These are phyloP conservation scores for Rhizomucor pusillus DNA, from an alignment of 371 early-diverging fungal species.

Conservation along the genomic window DNA sequence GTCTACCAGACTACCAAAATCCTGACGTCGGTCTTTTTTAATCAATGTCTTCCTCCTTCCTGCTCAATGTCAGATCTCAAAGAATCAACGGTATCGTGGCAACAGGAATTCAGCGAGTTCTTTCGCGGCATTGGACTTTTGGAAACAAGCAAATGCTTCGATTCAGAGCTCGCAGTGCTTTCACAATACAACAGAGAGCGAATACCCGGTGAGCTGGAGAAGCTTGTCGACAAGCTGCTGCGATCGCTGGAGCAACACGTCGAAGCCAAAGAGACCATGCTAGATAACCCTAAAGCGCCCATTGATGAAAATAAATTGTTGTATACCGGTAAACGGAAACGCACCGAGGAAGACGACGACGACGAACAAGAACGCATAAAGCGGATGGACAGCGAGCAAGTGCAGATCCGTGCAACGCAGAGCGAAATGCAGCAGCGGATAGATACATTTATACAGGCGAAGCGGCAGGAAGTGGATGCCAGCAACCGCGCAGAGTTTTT, in stretches of 20 bases:
- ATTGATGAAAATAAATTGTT: slow-evolving; percentile 1
- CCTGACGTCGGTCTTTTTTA: too few species aligned
- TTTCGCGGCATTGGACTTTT: slow-evolving; percentile 33
- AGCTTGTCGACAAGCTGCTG: slow-evolving; percentile 31
- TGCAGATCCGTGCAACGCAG: slow-evolving; percentile 47
- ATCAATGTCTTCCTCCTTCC: too few species aligned
- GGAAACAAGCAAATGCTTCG: slow-evolving; percentile 39
- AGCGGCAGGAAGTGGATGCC: slow-evolving; percentile 64
- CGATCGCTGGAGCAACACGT: slow-evolving; percentile 34
- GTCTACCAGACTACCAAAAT: too few species aligned
- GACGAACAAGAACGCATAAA: slow-evolving; percentile 27
- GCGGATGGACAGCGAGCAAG: slow-evolving; percentile 38
- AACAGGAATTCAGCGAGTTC: slow-evolving; percentile 28
- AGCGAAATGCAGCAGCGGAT: slow-evolving; percentile 49
- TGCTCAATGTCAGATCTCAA: background rate
- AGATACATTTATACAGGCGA: slow-evolving; percentile 55
- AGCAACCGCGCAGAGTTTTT: slow-evolving; percentile 73
- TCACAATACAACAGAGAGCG: slow-evolving; percentile 31
- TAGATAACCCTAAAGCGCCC: slow-evolving; percentile 7
- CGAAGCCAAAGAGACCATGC: slow-evolving; percentile 24
- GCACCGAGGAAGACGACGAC: background rate
- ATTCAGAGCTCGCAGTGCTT: slow-evolving; percentile 34
- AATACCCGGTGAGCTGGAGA: slow-evolving; percentile 33
- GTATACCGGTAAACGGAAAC: slow-evolving; percentile 20
- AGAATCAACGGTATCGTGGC: slow-evolving; percentile 21